phyloP scores from a whole-genome alignment of 768 basidiomycete species.

The Psilocybe sp. region DNA sequence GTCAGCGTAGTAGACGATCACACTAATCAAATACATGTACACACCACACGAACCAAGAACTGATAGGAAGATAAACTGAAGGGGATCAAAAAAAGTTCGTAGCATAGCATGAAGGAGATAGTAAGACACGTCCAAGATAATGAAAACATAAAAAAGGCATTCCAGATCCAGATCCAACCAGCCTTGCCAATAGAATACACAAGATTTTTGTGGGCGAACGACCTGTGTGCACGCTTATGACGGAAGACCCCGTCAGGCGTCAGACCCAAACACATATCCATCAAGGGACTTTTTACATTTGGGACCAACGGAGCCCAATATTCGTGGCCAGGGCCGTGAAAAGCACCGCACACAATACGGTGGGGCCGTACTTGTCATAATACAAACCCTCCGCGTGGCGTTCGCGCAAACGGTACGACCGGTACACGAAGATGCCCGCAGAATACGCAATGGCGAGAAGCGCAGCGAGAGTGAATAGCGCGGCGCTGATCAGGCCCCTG shows the following conservation, averaged over 20 bases:
- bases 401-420: conserved; percentile 64
- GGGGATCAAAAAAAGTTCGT: no score
- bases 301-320: conserved; percentile 62
- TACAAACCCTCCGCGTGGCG: conserved; percentile 79
- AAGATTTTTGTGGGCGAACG: no score
- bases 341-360: conserved; percentile 66
- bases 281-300: conserved; percentile 36
- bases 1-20: no score
- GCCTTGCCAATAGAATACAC: no score
- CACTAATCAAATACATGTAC: no score
- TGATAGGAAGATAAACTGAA: no score
- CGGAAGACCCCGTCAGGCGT: neutral
- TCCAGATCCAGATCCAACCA: no score
- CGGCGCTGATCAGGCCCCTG: conserved; percentile 81
- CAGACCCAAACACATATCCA: neutral
- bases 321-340: conserved; percentile 72
- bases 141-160: no score
- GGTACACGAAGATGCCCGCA: conserved; percentile 75
- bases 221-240: no score
- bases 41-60: no score
- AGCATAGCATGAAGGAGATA: no score
- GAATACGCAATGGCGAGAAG: conserved; percentile 87
- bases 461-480: conserved; percentile 87
- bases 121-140: no score
- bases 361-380: conserved; percentile 88